Evolutionary conservation across 2,329 filamentous ascomycete species (phyloP), one percentile per base, ranked within the genome.

Genomic region (Decorospora gaudefroyi): DNA sequence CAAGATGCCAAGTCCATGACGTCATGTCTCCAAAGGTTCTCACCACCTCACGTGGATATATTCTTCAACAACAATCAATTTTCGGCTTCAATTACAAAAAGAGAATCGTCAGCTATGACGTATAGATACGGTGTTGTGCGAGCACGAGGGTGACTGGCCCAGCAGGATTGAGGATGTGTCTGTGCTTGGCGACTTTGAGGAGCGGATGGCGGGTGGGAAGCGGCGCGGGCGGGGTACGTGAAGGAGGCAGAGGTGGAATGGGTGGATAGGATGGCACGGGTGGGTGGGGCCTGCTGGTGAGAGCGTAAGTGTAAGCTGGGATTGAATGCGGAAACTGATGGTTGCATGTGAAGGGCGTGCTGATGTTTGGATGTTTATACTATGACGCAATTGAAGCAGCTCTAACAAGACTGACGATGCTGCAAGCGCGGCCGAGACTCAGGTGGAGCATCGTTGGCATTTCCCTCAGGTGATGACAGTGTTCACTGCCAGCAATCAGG

Each of bases 381-480:
- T 8, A 28, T 45, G 42, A 40, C 42, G 34, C 28, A 42, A 33
- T 30, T 32, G 38, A 36, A 46, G 42, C 37, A 30, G 12, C 21
- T 7, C 22, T 6, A 42, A 5, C 25, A 18, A n/a, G n/a, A n/a
- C n/a, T n/a, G n/a, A n/a, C n/a, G n/a, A n/a, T n/a, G n/a, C n/a
- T n/a, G n/a, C n/a, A n/a, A n/a, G 30, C 30, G 18, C 30, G 39
- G 39, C 28, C 17, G 31, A 35, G 30, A 34, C 8, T 26, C 17
- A 22, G 25, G 29, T 15, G n/a, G n/a, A n/a, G n/a, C n/a, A n/a
- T n/a, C n/a, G n/a, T n/a, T n/a, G n/a, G n/a, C n/a, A n/a, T n/a
- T n/a, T n/a, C n/a, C n/a, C 11, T n/a, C 26, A 12, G 26, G 11
- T 4, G 26, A 28, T 6, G 5, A 28, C 11, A n/a, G 5, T 28